Base-by-base conservation (phyloP, 83 land plant genomes). In the Picea mariana region DNA sequence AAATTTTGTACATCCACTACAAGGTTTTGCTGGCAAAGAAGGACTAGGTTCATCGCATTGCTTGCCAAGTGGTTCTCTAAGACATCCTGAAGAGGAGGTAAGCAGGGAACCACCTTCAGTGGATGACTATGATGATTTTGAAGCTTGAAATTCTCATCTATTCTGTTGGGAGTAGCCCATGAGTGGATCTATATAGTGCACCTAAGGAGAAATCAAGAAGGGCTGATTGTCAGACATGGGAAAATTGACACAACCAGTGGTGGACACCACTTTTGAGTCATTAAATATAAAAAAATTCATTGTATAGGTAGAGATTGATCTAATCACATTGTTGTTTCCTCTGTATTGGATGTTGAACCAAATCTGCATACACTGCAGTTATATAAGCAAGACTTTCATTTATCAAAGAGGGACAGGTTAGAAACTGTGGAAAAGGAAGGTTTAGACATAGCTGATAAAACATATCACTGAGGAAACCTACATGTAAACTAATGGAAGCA, bases 121-220 rank as follows among this genome's bases (percentile, higher is more conserved):
- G 6, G 44, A 42, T 42, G 44, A 42, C 44, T 42, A 31, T 66
- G 88, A 84, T 79, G 17, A 84, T 6, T 75, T 83, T 67, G 40
- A 87, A 64, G 82, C 84, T 62, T 83, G 90, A 83, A 49, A 76
- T 92, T 92, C 81, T 88, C 90, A 59, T 90, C 84, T 65, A 90
- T 92, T 62, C 82, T 78, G 24, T 17, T 90, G 83, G 95, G 92
- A 31, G 79, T 81, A 88, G 88, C 38, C 79, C 85, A 81, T 15
- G 38, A 61, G 73, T 92, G 60, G 81, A 85, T 66, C 81, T 92
- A 69, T 92, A 88, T 82, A 85, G 83, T 68, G 88, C 72, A 47
- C 64, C 15, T 55, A 63, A 67, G n/a, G 80, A 60, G 79, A 55
- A 77, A 1, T 24, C 62, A 42, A 52, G 52, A 67, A 0, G 21